Percentiles rank a stretch among this genome's conserved stretches.
phyloP scores from a whole-genome alignment of 345 rosid species.

The Camelina sativa region DNA sequence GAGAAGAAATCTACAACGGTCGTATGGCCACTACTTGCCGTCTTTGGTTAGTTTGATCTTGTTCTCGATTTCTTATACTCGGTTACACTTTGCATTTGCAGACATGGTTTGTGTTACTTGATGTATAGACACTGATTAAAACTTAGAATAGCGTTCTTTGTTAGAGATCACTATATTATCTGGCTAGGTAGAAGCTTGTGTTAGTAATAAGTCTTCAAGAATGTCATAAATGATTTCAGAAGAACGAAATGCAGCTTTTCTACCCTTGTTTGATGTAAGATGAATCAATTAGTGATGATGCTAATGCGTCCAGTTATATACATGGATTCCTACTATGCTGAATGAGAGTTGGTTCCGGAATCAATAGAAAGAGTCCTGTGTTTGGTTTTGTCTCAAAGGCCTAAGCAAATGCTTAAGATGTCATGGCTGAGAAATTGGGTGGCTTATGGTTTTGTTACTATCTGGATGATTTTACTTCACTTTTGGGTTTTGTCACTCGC shows the following conservation, averaged over 20 bases:
- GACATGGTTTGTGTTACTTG: not conserved
- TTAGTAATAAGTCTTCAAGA: constrained; percentile 1
- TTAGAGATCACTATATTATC: constrained; percentile 16
- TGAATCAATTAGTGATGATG: not conserved
- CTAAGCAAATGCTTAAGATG: not conserved
- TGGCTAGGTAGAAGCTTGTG: constrained; percentile 21
- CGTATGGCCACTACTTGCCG: constrained; percentile 42
- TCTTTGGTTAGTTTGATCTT: constrained; percentile 53
- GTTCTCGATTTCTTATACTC: not conserved
- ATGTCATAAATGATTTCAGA: constrained; percentile 2
- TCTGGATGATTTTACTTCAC: not conserved
- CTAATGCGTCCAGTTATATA: not conserved
- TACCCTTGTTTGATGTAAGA: not conserved
- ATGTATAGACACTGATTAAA: not conserved
- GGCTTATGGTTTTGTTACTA: not conserved
- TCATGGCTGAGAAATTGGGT: not conserved
- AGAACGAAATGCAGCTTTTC: not conserved
- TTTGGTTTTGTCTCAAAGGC: constrained; percentile 16
- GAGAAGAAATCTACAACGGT: constrained; percentile 31
- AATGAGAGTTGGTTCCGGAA: not conserved
- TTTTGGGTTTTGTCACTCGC: not conserved
- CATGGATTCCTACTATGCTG: not conserved
- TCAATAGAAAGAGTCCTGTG: not conserved
- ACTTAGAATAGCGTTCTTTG: constrained; percentile 12
- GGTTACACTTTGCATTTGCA: not conserved